Percentiles rank a stretch among this genome's conserved stretches.
Evolutionary conservation across 2,329 filamentous ascomycete genomes (phyloP).

Genomic region (Xylariales sp.): DNA sequence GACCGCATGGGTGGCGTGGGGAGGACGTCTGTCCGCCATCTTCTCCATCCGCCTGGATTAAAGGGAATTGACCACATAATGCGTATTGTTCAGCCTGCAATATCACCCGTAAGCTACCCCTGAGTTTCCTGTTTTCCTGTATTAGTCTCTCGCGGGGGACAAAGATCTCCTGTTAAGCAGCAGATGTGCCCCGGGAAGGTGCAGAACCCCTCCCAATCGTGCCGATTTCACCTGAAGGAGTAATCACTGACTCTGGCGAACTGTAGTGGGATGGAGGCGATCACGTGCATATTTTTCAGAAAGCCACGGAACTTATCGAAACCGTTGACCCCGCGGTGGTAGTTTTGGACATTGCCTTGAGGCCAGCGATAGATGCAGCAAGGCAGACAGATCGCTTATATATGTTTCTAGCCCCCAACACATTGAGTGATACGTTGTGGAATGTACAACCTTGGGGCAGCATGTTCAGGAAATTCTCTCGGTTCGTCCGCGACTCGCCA

Average conservation of each 20-base stretch:
- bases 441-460: conserved; percentile 34
- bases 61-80: conserved; percentile 33
- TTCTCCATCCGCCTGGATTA: conserved; percentile 36
- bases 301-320: conserved; percentile 32
- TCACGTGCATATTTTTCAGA: conserved; percentile 37
- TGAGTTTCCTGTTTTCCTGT: no score
- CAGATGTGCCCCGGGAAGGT: no score
- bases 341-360: conserved; percentile 38
- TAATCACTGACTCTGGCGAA: no score
- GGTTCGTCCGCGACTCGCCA: conserved; percentile 31
- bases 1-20: conserved; percentile 16
- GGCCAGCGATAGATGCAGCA: conserved; percentile 41
- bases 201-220: no score
- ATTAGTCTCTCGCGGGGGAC: no score
- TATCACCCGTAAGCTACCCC: conserved; percentile 22
- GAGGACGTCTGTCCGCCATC: conserved; percentile 20
- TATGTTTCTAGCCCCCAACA: conserved; percentile 39
- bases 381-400: conserved; percentile 39
- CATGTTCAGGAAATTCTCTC: conserved; percentile 42
- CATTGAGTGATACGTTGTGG: conserved; percentile 38
- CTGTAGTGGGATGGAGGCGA: conserved; percentile 35
- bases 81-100: conserved; percentile 33
- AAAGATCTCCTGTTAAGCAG: no score
- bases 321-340: conserved; percentile 40
- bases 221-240: no score